Evolutionary conservation across 164 flowering plant genomes (phyloP).

Genomic region (Piper betle): DNA sequence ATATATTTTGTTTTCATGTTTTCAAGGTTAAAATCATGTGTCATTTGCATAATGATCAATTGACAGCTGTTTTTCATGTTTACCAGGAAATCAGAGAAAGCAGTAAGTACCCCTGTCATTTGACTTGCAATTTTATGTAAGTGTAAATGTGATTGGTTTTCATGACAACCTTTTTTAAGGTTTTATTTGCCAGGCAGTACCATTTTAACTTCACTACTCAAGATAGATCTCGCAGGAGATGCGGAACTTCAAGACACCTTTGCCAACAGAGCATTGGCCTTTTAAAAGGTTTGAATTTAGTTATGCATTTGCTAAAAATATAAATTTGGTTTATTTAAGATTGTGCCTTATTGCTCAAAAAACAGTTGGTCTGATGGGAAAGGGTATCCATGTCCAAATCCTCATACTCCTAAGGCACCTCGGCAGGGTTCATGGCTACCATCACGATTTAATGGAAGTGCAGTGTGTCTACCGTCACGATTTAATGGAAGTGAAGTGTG

Average conservation of each 20-base stretch:
- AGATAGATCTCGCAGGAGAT: slow-evolving; percentile 88
- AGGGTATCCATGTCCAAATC: slow-evolving; percentile 26
- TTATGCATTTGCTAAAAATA: neutral
- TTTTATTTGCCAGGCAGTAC: slow-evolving; percentile 53
- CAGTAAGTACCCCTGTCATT: neutral
- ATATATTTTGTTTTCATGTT: too few species aligned
- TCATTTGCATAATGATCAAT: slow-evolving; percentile 87
- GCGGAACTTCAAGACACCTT: slow-evolving; percentile 65
- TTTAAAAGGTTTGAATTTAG: slow-evolving; percentile 34
- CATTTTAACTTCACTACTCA: slow-evolving; percentile 90
- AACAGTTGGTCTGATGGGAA: slow-evolving; percentile 61
- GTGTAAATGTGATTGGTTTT: neutral
- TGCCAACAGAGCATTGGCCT: slow-evolving; percentile 80
- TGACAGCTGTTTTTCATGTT: slow-evolving; percentile 81
- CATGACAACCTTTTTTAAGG: slow-evolving; percentile 30
- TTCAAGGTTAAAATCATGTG: slow-evolving; percentile 90
- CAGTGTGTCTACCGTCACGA: slow-evolving; percentile 68
- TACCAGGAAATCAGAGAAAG: slow-evolving; percentile 44
- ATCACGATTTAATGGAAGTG: slow-evolving; percentile 43
- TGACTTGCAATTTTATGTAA: neutral
- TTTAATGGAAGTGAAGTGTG: slow-evolving; percentile 45
- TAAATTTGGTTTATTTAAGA: neutral
- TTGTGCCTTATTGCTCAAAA: slow-evolving; percentile 1
- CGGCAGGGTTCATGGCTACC: slow-evolving; percentile 70
- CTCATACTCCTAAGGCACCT: slow-evolving; percentile 82